Percentiles rank a stretch among this genome's conserved stretches.
Conservation (phyloP, 164 flowering plant genomes). For the Magnolia sinica region DNA sequence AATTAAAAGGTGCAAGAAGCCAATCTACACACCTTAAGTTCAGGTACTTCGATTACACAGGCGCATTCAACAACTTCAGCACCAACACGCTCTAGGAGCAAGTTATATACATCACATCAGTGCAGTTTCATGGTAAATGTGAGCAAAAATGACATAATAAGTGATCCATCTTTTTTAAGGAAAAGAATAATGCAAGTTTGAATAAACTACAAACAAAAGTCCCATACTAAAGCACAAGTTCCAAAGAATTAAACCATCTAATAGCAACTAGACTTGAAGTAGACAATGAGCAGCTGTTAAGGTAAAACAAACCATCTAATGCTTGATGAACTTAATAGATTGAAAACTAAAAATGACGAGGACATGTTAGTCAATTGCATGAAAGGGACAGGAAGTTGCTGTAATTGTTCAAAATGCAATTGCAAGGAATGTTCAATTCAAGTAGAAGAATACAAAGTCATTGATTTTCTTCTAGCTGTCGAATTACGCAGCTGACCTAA, state of each 20-base stretch:
- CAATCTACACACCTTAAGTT: conserved; percentile 32
- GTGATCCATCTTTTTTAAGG: no score
- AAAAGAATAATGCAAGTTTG: not conserved
- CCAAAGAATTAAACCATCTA: not conserved
- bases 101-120: not conserved
- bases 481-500: no score
- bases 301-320: no score
- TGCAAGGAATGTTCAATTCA: no score
- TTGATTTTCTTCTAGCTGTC: no score
- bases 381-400: no score
- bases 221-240: not conserved
- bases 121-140: not conserved
- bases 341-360: no score
- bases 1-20: not conserved
- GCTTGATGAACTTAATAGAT: no score
- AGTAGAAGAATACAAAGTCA: no score
- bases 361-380: no score
- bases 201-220: no score
- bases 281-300: not conserved
- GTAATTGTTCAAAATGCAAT: no score
- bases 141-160: not conserved
- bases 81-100: conserved; percentile 30
- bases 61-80: conserved; percentile 58
- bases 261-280: not conserved
- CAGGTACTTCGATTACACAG: conserved; percentile 57